Evolutionary conservation across 176 grass and related monocot species (phyloP).

Genomic region (Pontederia crassipes): DNA sequence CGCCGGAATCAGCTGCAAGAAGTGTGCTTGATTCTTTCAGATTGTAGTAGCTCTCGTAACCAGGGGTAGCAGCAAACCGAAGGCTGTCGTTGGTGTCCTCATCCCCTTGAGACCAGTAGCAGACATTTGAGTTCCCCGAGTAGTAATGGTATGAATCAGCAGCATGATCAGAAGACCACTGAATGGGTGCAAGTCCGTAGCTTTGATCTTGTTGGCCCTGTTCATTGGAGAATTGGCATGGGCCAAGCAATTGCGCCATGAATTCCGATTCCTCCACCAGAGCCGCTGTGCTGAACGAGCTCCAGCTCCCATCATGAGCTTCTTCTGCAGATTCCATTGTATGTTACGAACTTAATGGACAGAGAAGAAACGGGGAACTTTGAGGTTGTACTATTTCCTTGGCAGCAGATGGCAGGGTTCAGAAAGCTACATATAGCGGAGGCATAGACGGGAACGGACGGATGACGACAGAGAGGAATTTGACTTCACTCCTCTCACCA

Average conservation of each 20-base stretch:
- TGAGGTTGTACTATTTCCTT: neutral
- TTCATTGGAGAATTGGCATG: conserved; percentile 38
- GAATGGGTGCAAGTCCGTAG: conserved; percentile 29
- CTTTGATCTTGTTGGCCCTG: conserved; percentile 24
- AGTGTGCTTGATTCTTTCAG: conserved; percentile 35
- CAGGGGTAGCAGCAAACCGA: conserved; percentile 3
- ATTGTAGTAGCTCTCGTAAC: conserved; percentile 36
- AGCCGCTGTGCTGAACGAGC: conserved; percentile 26
- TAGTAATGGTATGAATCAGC: conserved; percentile 38
- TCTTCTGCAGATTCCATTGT: conserved; percentile 20
- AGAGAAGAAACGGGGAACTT: neutral
- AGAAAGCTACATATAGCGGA: neutral
- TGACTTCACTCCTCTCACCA: neutral
- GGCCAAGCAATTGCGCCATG: conserved; percentile 50
- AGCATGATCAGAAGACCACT: conserved; percentile 42
- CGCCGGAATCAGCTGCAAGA: conserved; percentile 38
- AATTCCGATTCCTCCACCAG: conserved; percentile 61
- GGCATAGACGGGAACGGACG: neutral
- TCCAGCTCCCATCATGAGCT: conserved; percentile 39
- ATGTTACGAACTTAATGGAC: neutral
- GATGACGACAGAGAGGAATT: neutral
- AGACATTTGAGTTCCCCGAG: conserved; percentile 6
- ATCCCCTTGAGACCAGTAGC: conserved; percentile 45
- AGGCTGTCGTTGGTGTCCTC: conserved; percentile 15
- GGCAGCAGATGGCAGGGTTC: neutral